A percentile compares a stretch with the other conserved stretches of the same genome.
phyloP scores from a whole-genome alignment of 441 rosid genomes.

The Dalechampia spathulata region DNA sequence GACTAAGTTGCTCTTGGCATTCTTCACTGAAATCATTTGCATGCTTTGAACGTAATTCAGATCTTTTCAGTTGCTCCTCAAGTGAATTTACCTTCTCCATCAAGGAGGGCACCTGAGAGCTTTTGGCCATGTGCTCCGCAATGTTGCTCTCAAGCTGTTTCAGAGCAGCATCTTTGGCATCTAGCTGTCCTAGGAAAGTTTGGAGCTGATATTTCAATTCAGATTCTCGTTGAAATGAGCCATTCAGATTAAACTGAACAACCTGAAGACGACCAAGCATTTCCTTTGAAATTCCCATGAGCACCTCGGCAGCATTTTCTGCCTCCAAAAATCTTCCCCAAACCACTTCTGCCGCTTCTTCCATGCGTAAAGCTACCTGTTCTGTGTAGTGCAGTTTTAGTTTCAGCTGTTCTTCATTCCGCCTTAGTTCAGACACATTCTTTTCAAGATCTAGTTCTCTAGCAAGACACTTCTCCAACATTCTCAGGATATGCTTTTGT shows the following conservation, averaged over 20 bases:
- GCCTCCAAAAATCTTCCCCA: slow-evolving; percentile 95
- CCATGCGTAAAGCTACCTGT: slow-evolving; percentile 77
- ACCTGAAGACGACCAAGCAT: slow-evolving; percentile 56
- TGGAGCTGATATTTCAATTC: slow-evolving; percentile 48
- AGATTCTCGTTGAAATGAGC: slow-evolving; percentile 54
- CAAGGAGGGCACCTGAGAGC: slow-evolving; percentile 47
- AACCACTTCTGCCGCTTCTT: slow-evolving; percentile 88
- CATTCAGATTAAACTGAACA: slow-evolving; percentile 59
- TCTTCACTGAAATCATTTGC: slow-evolving; percentile 45
- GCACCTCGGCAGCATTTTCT: slow-evolving; percentile 77
- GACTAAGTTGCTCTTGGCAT: slow-evolving; percentile 55
- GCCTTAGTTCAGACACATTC: slow-evolving; percentile 45
- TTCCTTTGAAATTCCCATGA: slow-evolving; percentile 83
- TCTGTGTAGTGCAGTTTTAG: slow-evolving; percentile 66
- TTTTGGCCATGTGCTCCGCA: slow-evolving; percentile 29
- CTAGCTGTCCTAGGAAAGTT: slow-evolving; percentile 33
- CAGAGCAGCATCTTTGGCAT: slow-evolving; percentile 40
- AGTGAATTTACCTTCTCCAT: slow-evolving; percentile 45
- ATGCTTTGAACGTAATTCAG: slow-evolving; percentile 38
- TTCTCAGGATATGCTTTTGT: slow-evolving; percentile 53
- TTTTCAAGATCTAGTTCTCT: slow-evolving; percentile 77
- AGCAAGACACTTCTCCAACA: slow-evolving; percentile 73
- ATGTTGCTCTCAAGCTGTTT: slow-evolving; percentile 44
- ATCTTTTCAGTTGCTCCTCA: slow-evolving; percentile 50
- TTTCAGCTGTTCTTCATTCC: slow-evolving; percentile 72